Evolutionary conservation across 2,329 filamentous ascomycete genomes (phyloP).

Genomic region (Aulographum hederae): DNA sequence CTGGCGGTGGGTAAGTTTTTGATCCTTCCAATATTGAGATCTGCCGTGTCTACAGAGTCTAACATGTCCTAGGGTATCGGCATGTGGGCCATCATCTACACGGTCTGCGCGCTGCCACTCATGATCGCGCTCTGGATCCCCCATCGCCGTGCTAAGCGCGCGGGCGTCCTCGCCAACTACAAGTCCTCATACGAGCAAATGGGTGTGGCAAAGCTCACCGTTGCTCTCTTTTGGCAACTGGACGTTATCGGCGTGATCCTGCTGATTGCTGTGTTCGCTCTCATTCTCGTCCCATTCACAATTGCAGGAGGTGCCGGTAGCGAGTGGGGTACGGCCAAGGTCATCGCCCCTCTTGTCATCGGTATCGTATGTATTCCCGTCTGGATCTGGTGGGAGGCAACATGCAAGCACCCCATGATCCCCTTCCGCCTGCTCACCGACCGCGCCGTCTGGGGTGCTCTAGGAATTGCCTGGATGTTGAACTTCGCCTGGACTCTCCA

Average conservation of each 20-base stretch:
- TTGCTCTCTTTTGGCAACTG: conserved; percentile 37
- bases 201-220: conserved; percentile 17
- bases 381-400: conserved; percentile 37
- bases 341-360: conserved; percentile 32
- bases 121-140: conserved; percentile 33
- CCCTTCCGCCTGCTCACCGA: conserved; percentile 35
- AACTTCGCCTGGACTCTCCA: conserved; percentile 45
- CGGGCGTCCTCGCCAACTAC: conserved; percentile 28
- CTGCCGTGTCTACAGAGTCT: too few species aligned
- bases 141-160: conserved; percentile 31
- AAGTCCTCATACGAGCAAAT: conserved; percentile 25
- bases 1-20: conserved; percentile 47
- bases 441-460: conserved; percentile 43
- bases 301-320: conserved; percentile 30
- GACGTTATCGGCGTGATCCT: conserved; percentile 32
- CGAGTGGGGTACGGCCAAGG: conserved; percentile 31
- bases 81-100: conserved; percentile 46
- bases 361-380: conserved; percentile 31
- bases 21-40: too few species aligned
- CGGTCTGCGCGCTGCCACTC: conserved; percentile 36
- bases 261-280: conserved; percentile 26
- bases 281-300: conserved; percentile 33
- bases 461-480: conserved; percentile 38
- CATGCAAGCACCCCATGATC: conserved; percentile 32
- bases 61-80: conserved; percentile 25